Base-by-base conservation (phyloP, 2,329 filamentous ascomycete species). In the Trichophyton rubrum region DNA sequence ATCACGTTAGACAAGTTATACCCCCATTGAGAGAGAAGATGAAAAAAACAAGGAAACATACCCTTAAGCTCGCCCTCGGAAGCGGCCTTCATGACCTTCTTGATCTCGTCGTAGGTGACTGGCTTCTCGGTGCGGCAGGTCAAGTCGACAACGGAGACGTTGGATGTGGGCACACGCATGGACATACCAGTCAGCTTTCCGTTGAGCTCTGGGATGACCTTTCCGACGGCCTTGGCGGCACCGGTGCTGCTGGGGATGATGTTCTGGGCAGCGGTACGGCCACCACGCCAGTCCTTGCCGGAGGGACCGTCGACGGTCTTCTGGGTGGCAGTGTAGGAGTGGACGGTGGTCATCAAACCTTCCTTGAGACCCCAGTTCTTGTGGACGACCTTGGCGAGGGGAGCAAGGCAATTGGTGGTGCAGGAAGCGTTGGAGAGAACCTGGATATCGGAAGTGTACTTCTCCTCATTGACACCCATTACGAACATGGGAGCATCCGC, bases 131-230 rank as follows among this genome's bases (percentile, higher is more conserved):
- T 82, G 73, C 92, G 91, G 84, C 80, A 85, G 73, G 93, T 99
- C 76, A 99, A 81, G 80, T 99, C 93, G 74, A 99, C 93, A 77
- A 97, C 93, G 71, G 93, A 99, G 78, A 99, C 93, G 84, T 99
- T 97, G 83, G 89, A 79, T 70, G 93, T 97, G 70, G 93, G 93
- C 63, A 99, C 92, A 88, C 93, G 93, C 88, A 99, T 93, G 73
- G 93, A 85, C 93, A 99, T 97, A 82, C 93, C 93, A 68, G 93
- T 99, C 69, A 97, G 90, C 87, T 99, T 99, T 85, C 93, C 93
- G 82, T 97, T 97, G 69, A 99, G 86, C 70, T 85, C 81, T 71
- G 93, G 93, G 73, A 97, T 97, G 82, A 97, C 93, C 88, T 99
- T 99, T 82, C 93, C 93, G 81, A 99, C 93, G 75, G 93, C 93